These are phyloP conservation scores for Penicillium paneum DNA, from an alignment of 2,329 filamentous ascomycete genomes.

Conservation along the genomic window DNA sequence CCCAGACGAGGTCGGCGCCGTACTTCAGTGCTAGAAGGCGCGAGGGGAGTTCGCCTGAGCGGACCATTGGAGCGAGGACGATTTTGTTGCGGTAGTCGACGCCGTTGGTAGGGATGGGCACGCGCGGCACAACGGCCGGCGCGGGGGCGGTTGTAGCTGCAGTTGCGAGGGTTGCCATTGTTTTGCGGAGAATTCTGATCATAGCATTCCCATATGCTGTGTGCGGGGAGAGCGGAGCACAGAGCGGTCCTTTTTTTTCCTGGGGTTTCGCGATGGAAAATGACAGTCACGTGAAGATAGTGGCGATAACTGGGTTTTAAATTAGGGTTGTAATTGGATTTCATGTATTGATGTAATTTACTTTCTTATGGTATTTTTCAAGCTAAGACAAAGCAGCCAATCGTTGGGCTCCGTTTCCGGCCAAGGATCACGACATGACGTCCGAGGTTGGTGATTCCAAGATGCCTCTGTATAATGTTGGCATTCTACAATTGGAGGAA, in stretches of 20 bases:
- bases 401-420: background rate
- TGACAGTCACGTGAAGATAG: slow-evolving; percentile 17
- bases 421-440: slow-evolving; percentile 6
- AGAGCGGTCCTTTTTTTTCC: slow-evolving; percentile 8
- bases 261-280: background rate
- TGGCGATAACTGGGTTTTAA: background rate
- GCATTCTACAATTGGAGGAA: background rate
- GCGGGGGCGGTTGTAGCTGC: slow-evolving; percentile 22
- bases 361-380: background rate
- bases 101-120: slow-evolving; percentile 81
- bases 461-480: background rate
- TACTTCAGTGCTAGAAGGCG: slow-evolving; percentile 87
- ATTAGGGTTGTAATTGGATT: background rate
- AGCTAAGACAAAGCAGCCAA: background rate
- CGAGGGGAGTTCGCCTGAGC: slow-evolving; percentile 91
- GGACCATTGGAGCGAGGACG: slow-evolving; percentile 95
- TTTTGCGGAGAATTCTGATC: slow-evolving; percentile 46
- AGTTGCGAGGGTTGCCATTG: slow-evolving; percentile 50
- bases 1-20: slow-evolving; percentile 96
- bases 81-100: slow-evolving; percentile 93
- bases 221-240: slow-evolving; percentile 2
- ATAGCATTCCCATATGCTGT: slow-evolving; percentile 33
- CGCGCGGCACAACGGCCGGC: slow-evolving; percentile 54
- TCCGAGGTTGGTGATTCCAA: background rate
- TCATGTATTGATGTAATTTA: background rate